These are phyloP conservation scores for Erucastrum elatum DNA, from an alignment of 345 rosid genomes.

Conservation along the genomic window DNA sequence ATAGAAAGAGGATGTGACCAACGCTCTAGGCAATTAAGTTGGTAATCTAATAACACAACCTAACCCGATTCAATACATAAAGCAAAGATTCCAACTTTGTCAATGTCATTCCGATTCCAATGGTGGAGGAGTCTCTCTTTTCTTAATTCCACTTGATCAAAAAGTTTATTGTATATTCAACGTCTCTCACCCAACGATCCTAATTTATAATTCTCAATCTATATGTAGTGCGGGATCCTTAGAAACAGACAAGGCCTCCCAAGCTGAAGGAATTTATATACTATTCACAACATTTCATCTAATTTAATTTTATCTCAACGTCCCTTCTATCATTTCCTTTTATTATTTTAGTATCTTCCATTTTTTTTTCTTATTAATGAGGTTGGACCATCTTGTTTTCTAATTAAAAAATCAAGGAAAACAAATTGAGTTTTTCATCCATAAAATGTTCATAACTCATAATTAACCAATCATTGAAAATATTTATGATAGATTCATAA, in stretches of 20 bases:
- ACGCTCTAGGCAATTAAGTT: slow-evolving; percentile 26
- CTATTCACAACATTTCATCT: slow-evolving; percentile 31
- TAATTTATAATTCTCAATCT: not conserved
- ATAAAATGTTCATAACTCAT: not conserved
- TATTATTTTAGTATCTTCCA: slow-evolving; percentile 1
- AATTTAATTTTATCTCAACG: slow-evolving; percentile 29
- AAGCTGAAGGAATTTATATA: slow-evolving; percentile 38
- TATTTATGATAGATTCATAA: slow-evolving; percentile 28
- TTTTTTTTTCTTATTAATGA: not conserved
- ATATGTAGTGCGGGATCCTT: slow-evolving; percentile 16
- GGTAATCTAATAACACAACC: slow-evolving; percentile 35
- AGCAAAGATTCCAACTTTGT: slow-evolving; percentile 38
- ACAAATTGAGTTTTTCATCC: not conserved
- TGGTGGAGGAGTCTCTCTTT: slow-evolving; percentile 43
- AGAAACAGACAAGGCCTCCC: slow-evolving; percentile 34
- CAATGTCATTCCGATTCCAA: slow-evolving; percentile 40
- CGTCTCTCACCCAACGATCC: slow-evolving; percentile 36
- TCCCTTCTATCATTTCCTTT: slow-evolving; percentile 7
- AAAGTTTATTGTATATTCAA: slow-evolving; percentile 28
- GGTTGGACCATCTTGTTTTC: slow-evolving; percentile 25
- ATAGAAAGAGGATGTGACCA: slow-evolving; percentile 31
- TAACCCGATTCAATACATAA: slow-evolving; percentile 24
- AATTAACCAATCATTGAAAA: slow-evolving; percentile 16
- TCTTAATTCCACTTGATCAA: slow-evolving; percentile 17
- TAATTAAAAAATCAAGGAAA: not conserved